Evolutionary conservation across 2,329 filamentous ascomycete genomes (phyloP), one percentile per base, ranked within the genome.

Genomic region (Nigrograna mackinnonii): DNA sequence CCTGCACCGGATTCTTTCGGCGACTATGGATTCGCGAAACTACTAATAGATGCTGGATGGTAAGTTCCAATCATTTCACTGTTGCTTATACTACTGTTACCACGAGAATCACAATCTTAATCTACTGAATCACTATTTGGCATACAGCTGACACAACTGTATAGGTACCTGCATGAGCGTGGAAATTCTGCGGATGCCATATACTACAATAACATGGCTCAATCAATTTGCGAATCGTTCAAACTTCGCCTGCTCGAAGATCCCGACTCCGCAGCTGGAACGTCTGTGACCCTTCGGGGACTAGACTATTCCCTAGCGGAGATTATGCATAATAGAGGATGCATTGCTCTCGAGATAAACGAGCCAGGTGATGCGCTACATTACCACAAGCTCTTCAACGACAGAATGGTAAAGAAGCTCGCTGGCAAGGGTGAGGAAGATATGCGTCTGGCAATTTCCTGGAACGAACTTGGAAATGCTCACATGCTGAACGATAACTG

Each of bases 311-410:
- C 37, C 16, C 30, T 51, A 6, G 50, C 41, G 3, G 52, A 55
- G 22, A 48, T 52, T 4, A 34, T 42, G 14, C 40, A 55, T 43
- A 54, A 53, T 18, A 22, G 43, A n/a, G 52, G 52, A 4, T 51
- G 44, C 22, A 46, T 55, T 16, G 44, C 42, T 2, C 30, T 35
- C 1, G 50, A 55, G 32, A 53, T 39, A 5, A 54, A 54, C 28
- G 28, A 41, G 18, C 51, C 51, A 3, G 14, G 5, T 5, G 46
- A 50, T 13, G 47, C 51, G 11, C 14, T 53, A 3, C 41, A 30
- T 5, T 35, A 52, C 30, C 47, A 47, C 30, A 42, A 22, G 2
- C 14, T 30, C 1, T 54, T 52, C 37, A 52, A 52, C 26, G 22
- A 41, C 6, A 43, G 41, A 39, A 52, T 52, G 43, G 22, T 40